Evolutionary conservation across 2,329 filamentous ascomycete species (phyloP).

Genomic region (Lomentospora prolificans): DNA sequence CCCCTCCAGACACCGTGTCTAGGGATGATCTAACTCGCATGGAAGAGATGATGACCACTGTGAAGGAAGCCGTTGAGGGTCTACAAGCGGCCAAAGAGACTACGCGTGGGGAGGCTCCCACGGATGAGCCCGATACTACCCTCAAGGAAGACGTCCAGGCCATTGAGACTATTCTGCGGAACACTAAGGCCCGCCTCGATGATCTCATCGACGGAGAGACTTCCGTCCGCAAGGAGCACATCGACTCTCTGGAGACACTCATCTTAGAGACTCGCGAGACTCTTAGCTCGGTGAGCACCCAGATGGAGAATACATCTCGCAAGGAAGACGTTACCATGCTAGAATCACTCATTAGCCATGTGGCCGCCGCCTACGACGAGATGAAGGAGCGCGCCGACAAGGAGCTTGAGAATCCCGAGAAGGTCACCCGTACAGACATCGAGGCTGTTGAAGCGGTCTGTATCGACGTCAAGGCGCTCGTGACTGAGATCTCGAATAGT

Average conservation of each 20-base stretch:
- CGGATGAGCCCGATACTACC: conserved; percentile 24
- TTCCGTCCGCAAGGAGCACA: conserved; percentile 54
- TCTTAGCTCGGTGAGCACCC: conserved; percentile 54
- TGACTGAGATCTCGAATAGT: conserved; percentile 63
- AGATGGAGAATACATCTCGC: conserved; percentile 60
- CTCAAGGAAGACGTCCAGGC: conserved; percentile 74
- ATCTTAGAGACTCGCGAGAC: conserved; percentile 67
- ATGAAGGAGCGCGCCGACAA: conserved; percentile 49
- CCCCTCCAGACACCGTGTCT: conserved; percentile 23
- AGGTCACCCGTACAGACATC: conserved; percentile 70
- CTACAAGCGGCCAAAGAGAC: conserved; percentile 24
- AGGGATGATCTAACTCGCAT: conserved; percentile 46
- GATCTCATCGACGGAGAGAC: conserved; percentile 67
- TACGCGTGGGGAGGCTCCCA: conserved; percentile 13
- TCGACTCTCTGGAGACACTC: conserved; percentile 54
- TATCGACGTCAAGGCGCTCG: conserved; percentile 70
- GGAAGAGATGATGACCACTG: conserved; percentile 38
- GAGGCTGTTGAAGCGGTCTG: conserved; percentile 73
- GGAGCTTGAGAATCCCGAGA: conserved; percentile 47
- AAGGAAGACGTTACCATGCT: conserved; percentile 72
- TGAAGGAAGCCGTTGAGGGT: conserved; percentile 40
- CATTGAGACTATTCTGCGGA: conserved; percentile 81
- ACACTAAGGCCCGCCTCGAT: conserved; percentile 80
- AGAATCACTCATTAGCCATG: conserved; percentile 68
- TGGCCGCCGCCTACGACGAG: conserved; percentile 68